Evolutionary conservation across 352 stramenopile species (phyloP).

Genomic region (Phytophthora rubi): DNA sequence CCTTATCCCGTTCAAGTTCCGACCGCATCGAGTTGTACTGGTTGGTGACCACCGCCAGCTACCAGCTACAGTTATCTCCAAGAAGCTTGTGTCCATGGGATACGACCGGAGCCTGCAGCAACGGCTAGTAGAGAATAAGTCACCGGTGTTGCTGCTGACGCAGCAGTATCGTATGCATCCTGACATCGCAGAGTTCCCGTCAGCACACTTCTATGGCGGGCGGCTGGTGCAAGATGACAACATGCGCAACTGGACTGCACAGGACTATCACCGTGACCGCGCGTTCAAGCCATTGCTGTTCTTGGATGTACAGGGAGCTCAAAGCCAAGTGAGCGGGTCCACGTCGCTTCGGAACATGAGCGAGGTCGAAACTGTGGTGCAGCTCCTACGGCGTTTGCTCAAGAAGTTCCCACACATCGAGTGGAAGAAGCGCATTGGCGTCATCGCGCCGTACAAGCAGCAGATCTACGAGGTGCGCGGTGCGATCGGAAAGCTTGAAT

Average conservation of each 20-base stretch:
- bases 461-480: slow-evolving; percentile 93
- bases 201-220: slow-evolving; percentile 93
- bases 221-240: slow-evolving; percentile 88
- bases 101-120: slow-evolving; percentile 97
- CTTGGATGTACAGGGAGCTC: slow-evolving; percentile 63
- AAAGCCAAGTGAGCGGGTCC: slow-evolving; percentile 76
- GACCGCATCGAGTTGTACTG: slow-evolving; percentile 80
- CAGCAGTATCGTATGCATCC: slow-evolving; percentile 99
- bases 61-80: slow-evolving; percentile 97
- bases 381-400: slow-evolving; percentile 93
- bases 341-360: slow-evolving; percentile 81
- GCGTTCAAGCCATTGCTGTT: slow-evolving; percentile 73
- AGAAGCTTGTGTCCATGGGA: slow-evolving; percentile 76
- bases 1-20: slow-evolving; percentile 97
- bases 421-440: slow-evolving; percentile 92
- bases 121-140: slow-evolving; percentile 89
- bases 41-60: slow-evolving; percentile 98
- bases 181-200: slow-evolving; percentile 96
- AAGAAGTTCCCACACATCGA: slow-evolving; percentile 72
- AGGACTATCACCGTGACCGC: slow-evolving; percentile 61
- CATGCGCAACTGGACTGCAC: slow-evolving; percentile 77
- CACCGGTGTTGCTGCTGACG: slow-evolving; percentile 88
- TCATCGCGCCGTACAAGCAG: slow-evolving; percentile 99
- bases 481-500: slow-evolving; percentile 69
- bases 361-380: slow-evolving; percentile 76